Percentiles rank a stretch among this genome's conserved stretches.
Conservation (phyloP, 106 monocot genomes). For the Allium cepa region DNA sequence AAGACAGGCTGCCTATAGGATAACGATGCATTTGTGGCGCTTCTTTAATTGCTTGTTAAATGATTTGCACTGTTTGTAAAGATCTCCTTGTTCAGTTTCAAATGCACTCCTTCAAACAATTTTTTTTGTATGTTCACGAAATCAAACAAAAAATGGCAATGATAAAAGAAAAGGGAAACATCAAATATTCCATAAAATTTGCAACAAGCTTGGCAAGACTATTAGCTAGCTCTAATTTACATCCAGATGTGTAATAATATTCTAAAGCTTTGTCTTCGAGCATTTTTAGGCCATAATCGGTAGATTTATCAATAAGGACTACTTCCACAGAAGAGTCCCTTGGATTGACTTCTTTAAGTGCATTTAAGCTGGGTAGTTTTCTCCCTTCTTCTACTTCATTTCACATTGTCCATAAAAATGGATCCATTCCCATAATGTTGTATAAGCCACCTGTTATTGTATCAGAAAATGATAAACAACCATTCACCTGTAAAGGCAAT, state of each 20-base stretch:
- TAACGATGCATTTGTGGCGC: conserved; percentile 21
- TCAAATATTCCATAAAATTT: conserved; percentile 46
- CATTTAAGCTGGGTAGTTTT: conserved; percentile 36
- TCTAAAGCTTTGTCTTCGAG: conserved; percentile 49
- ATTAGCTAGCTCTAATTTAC: conserved; percentile 31
- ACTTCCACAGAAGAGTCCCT: conserved; percentile 62
- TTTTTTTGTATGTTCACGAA: neutral
- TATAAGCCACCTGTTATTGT: conserved; percentile 59
- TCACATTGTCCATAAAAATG: conserved; percentile 68
- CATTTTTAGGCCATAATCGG: conserved; percentile 32
- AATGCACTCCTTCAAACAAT: conserved; percentile 41
- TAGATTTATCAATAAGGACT: conserved; percentile 38
- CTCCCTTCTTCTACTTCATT: conserved; percentile 53
- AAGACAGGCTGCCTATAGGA: conserved; percentile 54
- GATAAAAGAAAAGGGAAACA: neutral
- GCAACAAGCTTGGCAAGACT: conserved; percentile 57
- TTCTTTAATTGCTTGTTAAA: conserved; percentile 50
- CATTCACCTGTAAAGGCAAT: conserved; percentile 36
- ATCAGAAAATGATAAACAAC: conserved; percentile 61
- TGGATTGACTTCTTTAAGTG: conserved; percentile 39
- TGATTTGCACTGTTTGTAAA: conserved; percentile 48
- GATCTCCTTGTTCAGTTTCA: conserved; percentile 45
- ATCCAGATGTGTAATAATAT: conserved; percentile 25
- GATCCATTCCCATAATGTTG: conserved; percentile 63
- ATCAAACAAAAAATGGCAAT: neutral